These are phyloP conservation scores for Termitomyces titanicus DNA, from an alignment of 768 basidiomycete genomes.

Conservation along the genomic window DNA sequence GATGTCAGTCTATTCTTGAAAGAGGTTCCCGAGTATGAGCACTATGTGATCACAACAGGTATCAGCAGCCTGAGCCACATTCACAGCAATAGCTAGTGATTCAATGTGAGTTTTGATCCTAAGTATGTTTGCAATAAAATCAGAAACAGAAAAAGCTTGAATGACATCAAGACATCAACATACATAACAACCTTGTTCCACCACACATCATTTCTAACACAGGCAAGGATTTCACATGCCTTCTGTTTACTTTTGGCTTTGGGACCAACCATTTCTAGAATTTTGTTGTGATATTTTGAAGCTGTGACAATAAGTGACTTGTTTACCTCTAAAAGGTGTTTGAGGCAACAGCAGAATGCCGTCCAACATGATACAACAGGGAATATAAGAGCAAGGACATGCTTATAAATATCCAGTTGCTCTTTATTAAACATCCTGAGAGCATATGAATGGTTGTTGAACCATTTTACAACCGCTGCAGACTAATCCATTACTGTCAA, in stretches of 20 bases:
- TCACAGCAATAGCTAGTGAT: slow-evolving; percentile 5
- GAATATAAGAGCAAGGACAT: neutral
- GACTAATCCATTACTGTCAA: neutral
- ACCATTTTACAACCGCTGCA: slow-evolving; percentile 6
- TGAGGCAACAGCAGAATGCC: neutral
- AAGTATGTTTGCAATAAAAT: neutral
- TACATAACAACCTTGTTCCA: neutral
- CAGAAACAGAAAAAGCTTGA: neutral
- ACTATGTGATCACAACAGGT: slow-evolving; percentile 1
- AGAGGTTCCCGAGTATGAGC: slow-evolving; percentile 6
- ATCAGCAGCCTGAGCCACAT: slow-evolving; percentile 5
- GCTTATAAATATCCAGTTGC: neutral
- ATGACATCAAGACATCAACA: neutral
- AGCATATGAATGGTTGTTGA: slow-evolving; percentile 8
- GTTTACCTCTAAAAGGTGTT: neutral
- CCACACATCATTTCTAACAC: neutral
- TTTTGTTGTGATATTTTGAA: neutral
- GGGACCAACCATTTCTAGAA: neutral
- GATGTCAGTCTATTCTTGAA: neutral
- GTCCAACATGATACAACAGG: slow-evolving; percentile 2
- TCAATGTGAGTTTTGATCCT: slow-evolving; percentile 3
- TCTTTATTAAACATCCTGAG: slow-evolving; percentile 2
- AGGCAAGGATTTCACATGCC: neutral
- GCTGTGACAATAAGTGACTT: neutral
- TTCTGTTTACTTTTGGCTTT: neutral